Percentiles rank a stretch among this genome's conserved stretches.
These are phyloP conservation scores for Emmonsiellopsis sp. DNA, from an alignment of 2,329 filamentous ascomycete species.

Conservation along the genomic window DNA sequence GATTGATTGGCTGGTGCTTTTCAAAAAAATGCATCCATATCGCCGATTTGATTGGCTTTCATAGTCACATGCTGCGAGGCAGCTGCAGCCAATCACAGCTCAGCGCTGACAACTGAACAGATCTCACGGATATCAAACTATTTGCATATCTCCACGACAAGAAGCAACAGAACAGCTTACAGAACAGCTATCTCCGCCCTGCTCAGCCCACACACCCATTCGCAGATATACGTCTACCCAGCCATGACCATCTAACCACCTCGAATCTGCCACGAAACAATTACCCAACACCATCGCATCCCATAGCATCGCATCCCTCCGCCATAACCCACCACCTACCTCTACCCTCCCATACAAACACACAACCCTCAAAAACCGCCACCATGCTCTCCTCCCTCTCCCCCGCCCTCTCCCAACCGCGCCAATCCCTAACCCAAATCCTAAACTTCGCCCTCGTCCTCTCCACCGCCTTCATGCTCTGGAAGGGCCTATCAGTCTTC, in stretches of 20 bases:
- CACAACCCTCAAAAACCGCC: slow-evolving; percentile 17
- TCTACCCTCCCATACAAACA: slow-evolving; percentile 23
- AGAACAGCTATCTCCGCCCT: neutral
- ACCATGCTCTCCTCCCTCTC: slow-evolving; percentile 59
- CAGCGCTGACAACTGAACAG: neutral
- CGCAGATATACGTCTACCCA: neutral
- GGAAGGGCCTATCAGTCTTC: slow-evolving; percentile 76
- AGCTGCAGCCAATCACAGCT: neutral
- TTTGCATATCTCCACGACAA: neutral
- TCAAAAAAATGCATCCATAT: too few relatives aligned
- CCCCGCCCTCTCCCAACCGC: slow-evolving; percentile 53
- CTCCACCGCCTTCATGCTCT: slow-evolving; percentile 89
- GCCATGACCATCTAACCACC: neutral
- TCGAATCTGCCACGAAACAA: neutral
- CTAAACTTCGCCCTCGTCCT: slow-evolving; percentile 88
- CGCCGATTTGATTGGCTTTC: too few relatives aligned
- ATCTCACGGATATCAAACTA: neutral
- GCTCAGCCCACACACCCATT: neutral
- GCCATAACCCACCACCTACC: slow-evolving; percentile 45
- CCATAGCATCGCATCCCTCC: too few relatives aligned
- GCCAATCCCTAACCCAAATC: slow-evolving; percentile 70
- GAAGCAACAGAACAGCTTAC: neutral
- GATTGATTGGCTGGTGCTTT: too few relatives aligned
- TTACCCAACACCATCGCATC: neutral
- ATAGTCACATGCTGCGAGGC: too few relatives aligned